Conservation (phyloP, 2,329 filamentous ascomycete species). For the Fusarium fujikuroi region DNA sequence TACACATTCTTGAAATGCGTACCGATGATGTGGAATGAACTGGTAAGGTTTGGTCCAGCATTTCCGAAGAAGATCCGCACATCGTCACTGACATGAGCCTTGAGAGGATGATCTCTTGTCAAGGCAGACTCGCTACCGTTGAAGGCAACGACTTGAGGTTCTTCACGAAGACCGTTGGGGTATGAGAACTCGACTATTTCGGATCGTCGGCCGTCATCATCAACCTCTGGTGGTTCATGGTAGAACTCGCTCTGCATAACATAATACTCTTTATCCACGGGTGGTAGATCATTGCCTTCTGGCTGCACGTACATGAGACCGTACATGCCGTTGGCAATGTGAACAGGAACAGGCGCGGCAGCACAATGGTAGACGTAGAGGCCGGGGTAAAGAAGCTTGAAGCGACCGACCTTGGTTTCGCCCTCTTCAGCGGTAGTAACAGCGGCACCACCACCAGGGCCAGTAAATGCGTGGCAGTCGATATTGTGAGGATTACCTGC, state of each 20-base stretch:
- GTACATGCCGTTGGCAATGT: neutral
- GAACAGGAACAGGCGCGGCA: neutral
- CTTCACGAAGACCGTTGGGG: constrained; percentile 8
- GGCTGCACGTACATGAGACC: constrained; percentile 25
- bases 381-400: constrained; percentile 23
- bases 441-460: constrained; percentile 24
- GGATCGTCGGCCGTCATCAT: constrained; percentile 17
- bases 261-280: constrained; percentile 26
- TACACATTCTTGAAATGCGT: constrained; percentile 23
- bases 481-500: constrained; percentile 19
- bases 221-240: constrained; percentile 22
- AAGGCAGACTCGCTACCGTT: constrained; percentile 22
- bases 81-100: constrained; percentile 13
- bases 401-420: constrained; percentile 20
- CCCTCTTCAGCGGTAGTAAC: constrained; percentile 25
- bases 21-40: constrained; percentile 25
- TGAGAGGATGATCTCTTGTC: constrained; percentile 20
- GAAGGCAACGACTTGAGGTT: neutral
- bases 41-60: constrained; percentile 22
- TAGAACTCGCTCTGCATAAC: constrained; percentile 34
- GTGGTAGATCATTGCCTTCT: constrained; percentile 2
- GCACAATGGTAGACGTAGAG: constrained; percentile 21
- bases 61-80: constrained; percentile 26
- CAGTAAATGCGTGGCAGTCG: constrained; percentile 23
- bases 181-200: constrained; percentile 26